Base-by-base conservation (phyloP, 176 grass and related monocot genomes). In the Coix lacrymajobi region DNA sequence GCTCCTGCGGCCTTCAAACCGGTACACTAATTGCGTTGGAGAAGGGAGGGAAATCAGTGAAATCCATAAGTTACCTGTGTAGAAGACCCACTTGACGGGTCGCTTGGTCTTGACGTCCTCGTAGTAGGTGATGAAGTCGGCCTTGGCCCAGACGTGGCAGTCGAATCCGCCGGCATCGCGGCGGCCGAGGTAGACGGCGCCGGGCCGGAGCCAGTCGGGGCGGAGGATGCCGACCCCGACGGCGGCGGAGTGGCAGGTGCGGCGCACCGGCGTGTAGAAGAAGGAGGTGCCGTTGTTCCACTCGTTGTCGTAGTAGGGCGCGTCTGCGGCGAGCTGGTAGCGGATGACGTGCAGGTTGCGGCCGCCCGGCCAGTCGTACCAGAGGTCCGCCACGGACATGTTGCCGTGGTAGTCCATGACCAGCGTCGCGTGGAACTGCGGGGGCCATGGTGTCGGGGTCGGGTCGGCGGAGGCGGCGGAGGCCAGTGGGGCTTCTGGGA, bases 331-430 rank as follows among this genome's bases (percentile, higher is more conserved):
- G 38, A 92, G 89, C 79, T 92, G 92, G 40, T 76, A 77, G 29
- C 91, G 85, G 75, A 73, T 88, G 22, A 90, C 57, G 82, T 92
- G 91, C 11, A 96, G 88, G 69, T 92, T 96, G 39, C 83, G 86
- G 37, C 90, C 90, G n/a, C 75, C n/a, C 44, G 93, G 85, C 93
- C 93, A 96, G 71, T 96, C 90, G 90, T 92, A 96, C 87, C 88
- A 96, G 25, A 96, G 84, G 64, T 96, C 90, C 1, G 66, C 45
- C 19, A 96, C 24, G 1, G 93, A 90, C n/a, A 92, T 56, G 85
- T 95, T 95, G 49, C 81, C 87, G 30, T 37, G 36, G 81, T 57
- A 67, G 57, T 88, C 80, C 86, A 90, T 73, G 36, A 87, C 28
- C 5, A 90, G 73, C 66, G 17, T 76, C 29, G 92, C 90, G 87